phyloP scores from a whole-genome alignment of 805 yeast genomes.

The Martiniozyma abietophila region DNA sequence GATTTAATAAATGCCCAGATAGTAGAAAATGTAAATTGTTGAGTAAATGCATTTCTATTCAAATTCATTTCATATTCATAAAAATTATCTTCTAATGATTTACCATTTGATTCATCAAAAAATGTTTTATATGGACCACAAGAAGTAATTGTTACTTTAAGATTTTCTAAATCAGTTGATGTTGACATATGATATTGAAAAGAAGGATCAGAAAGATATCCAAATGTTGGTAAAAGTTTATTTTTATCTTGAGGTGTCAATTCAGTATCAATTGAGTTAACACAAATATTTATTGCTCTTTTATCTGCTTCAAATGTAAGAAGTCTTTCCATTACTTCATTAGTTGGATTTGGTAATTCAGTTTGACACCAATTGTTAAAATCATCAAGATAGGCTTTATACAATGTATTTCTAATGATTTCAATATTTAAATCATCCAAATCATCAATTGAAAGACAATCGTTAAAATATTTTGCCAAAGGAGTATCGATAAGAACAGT shows the following conservation, averaged over 20 bases:
- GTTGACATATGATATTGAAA: conserved; percentile 56
- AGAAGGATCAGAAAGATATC: conserved; percentile 64
- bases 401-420: conserved; percentile 82
- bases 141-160: conserved; percentile 52
- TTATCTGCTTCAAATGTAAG: conserved; percentile 92
- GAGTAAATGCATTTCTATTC: conserved; percentile 90
- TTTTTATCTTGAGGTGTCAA: conserved; percentile 64
- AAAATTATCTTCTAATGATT: conserved; percentile 86
- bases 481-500: conserved; percentile 96
- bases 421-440: conserved; percentile 94
- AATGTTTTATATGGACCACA: conserved; percentile 59
- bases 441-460: conserved; percentile 78
- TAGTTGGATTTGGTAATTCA: conserved; percentile 65
- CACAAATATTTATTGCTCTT: conserved; percentile 81
- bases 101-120: conserved; percentile 40
- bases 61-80: conserved; percentile 86
- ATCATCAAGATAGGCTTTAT: conserved; percentile 88
- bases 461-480: conserved; percentile 90
- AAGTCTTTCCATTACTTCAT: conserved; percentile 69
- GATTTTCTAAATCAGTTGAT: conserved; percentile 80
- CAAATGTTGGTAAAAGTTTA: conserved; percentile 70
- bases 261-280: conserved; percentile 82
- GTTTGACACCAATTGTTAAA: conserved; percentile 56
- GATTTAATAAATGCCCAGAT: conserved; percentile 97
- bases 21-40: conserved; percentile 84